phyloP scores from a whole-genome alignment of 2,329 filamentous ascomycete genomes.

The Septoria petroselini region DNA sequence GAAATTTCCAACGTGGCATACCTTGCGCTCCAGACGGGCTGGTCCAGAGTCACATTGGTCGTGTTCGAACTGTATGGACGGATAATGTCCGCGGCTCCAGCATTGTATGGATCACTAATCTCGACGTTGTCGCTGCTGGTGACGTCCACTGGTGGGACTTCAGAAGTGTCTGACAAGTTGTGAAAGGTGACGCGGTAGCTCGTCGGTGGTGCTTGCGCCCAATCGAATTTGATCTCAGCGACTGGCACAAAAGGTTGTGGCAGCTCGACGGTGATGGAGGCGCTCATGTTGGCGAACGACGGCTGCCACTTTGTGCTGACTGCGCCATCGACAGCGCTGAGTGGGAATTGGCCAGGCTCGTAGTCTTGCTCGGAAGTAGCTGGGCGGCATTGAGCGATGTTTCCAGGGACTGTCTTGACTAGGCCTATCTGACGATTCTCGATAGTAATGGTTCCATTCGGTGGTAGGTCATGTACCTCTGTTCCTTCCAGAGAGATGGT shows the following conservation, averaged over 20 bases:
- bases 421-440: conserved; percentile 58
- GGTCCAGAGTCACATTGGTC: conserved; percentile 44
- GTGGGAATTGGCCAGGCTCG: conserved; percentile 65
- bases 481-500: conserved; percentile 46
- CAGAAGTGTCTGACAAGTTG: conserved; percentile 44
- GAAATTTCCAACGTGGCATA: conserved; percentile 49
- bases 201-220: conserved; percentile 55
- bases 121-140: conserved; percentile 33
- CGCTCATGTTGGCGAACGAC: conserved; percentile 46
- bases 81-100: conserved; percentile 38
- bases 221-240: conserved; percentile 57
- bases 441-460: conserved; percentile 52
- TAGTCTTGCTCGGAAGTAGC: conserved; percentile 45
- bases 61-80: conserved; percentile 45
- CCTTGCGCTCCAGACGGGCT: conserved; percentile 43
- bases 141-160: conserved; percentile 29
- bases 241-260: conserved; percentile 42
- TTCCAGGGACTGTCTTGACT: conserved; percentile 54
- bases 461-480: conserved; percentile 38
- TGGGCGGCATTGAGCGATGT: conserved; percentile 63
- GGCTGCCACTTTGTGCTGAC: conserved; percentile 67
- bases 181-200: conserved; percentile 56
- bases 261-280: conserved; percentile 58
- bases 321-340: conserved; percentile 64
- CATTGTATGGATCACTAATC: conserved; percentile 45